Conservation (phyloP, 2,329 filamentous ascomycete species). For the Dryadomyces quercus-mongolicae region DNA sequence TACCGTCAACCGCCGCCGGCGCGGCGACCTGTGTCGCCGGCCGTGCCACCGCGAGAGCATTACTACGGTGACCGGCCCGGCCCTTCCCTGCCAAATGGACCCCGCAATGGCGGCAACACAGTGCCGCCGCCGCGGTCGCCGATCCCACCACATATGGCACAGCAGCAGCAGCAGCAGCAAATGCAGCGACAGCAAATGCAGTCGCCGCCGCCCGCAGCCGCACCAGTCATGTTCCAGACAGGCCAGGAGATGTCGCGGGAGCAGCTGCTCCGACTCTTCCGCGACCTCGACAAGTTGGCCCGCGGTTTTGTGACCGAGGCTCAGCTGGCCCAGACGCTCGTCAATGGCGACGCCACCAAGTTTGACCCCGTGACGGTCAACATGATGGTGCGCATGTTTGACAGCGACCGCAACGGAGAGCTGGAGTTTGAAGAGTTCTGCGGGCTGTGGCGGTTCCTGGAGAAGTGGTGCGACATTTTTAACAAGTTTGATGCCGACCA, state of each 20-base stretch:
- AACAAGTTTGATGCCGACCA: slow-evolving; percentile 87
- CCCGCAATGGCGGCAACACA: slow-evolving; percentile 4
- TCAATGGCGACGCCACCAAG: slow-evolving; percentile 88
- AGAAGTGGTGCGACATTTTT: slow-evolving; percentile 87
- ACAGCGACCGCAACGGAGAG: slow-evolving; percentile 75
- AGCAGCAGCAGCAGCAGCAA: background rate
- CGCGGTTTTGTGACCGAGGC: slow-evolving; percentile 58
- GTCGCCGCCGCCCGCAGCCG: background rate
- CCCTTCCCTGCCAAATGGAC: slow-evolving; percentile 6
- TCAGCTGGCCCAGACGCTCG: slow-evolving; percentile 79
- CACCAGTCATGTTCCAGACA: slow-evolving; percentile 12
- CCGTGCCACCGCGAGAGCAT: slow-evolving; percentile 1
- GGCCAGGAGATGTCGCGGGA: slow-evolving; percentile 48
- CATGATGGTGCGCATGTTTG: slow-evolving; percentile 99
- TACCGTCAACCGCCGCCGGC: slow-evolving; percentile 25
- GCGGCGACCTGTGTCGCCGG: slow-evolving; percentile 12
- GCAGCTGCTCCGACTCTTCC: slow-evolving; percentile 66
- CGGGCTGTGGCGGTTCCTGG: slow-evolving; percentile 89
- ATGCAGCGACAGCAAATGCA: background rate
- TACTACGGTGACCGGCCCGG: slow-evolving; percentile 1
- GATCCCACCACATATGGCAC: background rate
- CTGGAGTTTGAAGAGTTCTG: slow-evolving; percentile 96
- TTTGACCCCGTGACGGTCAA: slow-evolving; percentile 90
- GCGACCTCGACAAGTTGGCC: slow-evolving; percentile 73
- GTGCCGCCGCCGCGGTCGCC: slow-evolving; percentile 7